Conservation (phyloP, 106 monocot species). For the Dioscorea dumetorum region DNA sequence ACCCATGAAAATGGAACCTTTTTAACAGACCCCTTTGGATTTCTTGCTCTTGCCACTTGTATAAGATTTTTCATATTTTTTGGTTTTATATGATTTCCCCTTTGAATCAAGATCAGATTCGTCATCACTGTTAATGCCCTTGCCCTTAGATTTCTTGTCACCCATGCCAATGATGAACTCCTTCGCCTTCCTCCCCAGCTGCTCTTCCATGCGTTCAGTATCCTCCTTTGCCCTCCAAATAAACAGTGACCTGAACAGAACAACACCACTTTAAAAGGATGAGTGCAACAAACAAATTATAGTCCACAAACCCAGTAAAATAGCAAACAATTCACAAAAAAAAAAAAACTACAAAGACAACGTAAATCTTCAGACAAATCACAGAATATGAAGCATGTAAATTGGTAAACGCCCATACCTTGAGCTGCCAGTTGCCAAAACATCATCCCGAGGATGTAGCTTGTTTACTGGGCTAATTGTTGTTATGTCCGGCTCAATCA, state of each 20-base stretch:
- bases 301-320: background rate
- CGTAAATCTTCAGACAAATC: background rate
- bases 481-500: conserved; percentile 71
- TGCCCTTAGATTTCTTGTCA: conserved; percentile 39
- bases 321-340: background rate
- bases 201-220: background rate
- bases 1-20: no score
- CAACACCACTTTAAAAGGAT: background rate
- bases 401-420: conserved; percentile 34
- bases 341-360: background rate
- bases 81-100: conserved; percentile 30
- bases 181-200: conserved; percentile 22
- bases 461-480: conserved; percentile 94
- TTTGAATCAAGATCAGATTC: conserved; percentile 24
- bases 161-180: conserved; percentile 27
- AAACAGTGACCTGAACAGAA: conserved; percentile 44
- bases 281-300: background rate
- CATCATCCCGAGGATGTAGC: conserved; percentile 79
- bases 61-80: conserved; percentile 13
- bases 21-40: no score
- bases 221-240: conserved; percentile 52
- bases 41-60: conserved; percentile 3
- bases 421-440: conserved; percentile 87
- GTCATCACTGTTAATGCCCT: conserved; percentile 34
- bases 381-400: background rate